Evolutionary conservation across 257 asterid species (phyloP).

Genomic region (Solanum sparsipilum): DNA sequence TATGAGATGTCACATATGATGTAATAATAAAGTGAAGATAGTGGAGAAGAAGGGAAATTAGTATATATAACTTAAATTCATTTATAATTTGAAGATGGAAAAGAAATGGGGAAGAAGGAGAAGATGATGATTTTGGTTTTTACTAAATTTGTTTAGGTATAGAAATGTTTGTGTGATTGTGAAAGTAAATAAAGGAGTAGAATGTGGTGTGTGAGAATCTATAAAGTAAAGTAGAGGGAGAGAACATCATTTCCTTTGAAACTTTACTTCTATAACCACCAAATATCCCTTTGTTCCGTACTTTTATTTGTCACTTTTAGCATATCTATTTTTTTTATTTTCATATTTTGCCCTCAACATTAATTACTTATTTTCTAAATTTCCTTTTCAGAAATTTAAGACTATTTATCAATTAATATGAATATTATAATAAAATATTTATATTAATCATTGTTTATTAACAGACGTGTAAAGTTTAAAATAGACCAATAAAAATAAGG

Average conservation of each 20-base stretch:
- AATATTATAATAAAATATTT: neutral
- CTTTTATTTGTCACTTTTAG: neutral
- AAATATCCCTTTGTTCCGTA: neutral
- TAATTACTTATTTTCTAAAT: too few species aligned
- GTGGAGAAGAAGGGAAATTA: neutral
- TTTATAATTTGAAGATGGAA: constrained; percentile 15
- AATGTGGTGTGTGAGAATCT: neutral
- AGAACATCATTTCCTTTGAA: neutral
- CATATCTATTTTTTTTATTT: too few species aligned
- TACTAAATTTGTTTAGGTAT: neutral
- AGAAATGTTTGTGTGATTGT: neutral
- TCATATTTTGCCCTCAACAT: too few species aligned
- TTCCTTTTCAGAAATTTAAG: too few species aligned
- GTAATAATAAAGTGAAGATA: neutral
- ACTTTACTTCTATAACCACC: neutral
- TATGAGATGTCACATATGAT: fast-evolving
- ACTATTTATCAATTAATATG: too few species aligned
- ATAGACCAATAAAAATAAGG: neutral
- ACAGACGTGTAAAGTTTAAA: neutral
- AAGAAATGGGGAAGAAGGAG: constrained; percentile 27
- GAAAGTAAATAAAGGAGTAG: constrained; percentile 36
- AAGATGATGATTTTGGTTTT: neutral
- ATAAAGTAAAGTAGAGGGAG: neutral
- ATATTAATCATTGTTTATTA: too few species aligned
- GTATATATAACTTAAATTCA: neutral